Percentiles rank a stretch among this genome's conserved stretches.
These are phyloP conservation scores for Chamaenerion angustifolium DNA, from an alignment of 345 rosid genomes.

Conservation along the genomic window DNA sequence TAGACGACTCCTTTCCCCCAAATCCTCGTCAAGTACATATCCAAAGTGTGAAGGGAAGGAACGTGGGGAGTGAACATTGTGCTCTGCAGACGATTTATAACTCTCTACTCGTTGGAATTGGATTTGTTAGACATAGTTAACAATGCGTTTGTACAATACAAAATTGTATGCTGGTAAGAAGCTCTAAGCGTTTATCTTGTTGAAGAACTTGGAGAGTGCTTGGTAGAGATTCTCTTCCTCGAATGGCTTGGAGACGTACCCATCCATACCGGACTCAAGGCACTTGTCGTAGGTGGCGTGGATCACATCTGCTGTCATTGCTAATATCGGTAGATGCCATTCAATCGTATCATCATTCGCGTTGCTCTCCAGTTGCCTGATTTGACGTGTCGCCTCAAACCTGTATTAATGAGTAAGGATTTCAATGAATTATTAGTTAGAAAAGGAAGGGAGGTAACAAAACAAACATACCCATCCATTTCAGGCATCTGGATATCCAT, in stretches of 20 bases:
- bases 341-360: conserved; percentile 31
- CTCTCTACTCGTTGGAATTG: too few relatives aligned
- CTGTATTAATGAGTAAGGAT: conserved; percentile 22
- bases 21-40: too few relatives aligned
- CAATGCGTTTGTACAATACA: too few relatives aligned
- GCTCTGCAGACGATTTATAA: too few relatives aligned
- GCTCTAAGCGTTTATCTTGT: not conserved
- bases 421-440: not conserved
- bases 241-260: conserved; percentile 89
- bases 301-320: conserved; percentile 97
- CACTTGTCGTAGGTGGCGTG: conserved; percentile 83
- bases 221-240: conserved; percentile 89
- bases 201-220: conserved; percentile 77
- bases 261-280: conserved; percentile 88
- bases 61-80: too few relatives aligned
- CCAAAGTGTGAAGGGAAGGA: too few relatives aligned
- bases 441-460: not conserved
- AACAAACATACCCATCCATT: conserved; percentile 76
- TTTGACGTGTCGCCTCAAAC: conserved; percentile 78
- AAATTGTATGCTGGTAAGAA: too few relatives aligned
- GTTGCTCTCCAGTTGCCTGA: conserved; percentile 62
- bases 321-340: conserved; percentile 79
- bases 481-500: conserved; percentile 99
- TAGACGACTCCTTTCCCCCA: too few relatives aligned
- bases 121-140: too few relatives aligned